Conservation (phyloP, 352 stramenopile genomes). For the Pseudoperonospora humuli region DNA sequence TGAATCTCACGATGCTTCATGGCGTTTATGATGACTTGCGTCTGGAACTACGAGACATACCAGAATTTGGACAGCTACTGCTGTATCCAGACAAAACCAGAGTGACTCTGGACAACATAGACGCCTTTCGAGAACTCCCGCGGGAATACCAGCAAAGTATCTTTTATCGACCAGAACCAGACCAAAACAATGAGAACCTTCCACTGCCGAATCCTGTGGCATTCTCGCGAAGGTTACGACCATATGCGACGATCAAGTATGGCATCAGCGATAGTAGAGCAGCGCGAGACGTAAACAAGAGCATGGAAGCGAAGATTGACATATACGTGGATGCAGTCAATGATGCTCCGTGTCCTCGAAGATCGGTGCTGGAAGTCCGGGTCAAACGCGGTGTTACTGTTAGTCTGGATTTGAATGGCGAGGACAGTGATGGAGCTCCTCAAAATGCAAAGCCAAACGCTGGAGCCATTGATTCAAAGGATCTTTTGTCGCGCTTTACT, state of each 20-base stretch:
- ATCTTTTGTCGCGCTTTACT: conserved; percentile 14
- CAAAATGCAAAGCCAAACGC: neutral
- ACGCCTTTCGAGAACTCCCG: conserved; percentile 34
- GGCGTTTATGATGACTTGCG: conserved; percentile 55
- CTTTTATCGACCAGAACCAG: conserved; percentile 35
- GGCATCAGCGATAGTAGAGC: conserved; percentile 26
- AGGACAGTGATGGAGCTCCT: conserved; percentile 30
- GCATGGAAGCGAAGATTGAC: conserved; percentile 24
- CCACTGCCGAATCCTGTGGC: conserved; percentile 26
- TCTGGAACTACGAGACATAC: conserved; percentile 39
- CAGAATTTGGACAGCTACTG: conserved; percentile 42
- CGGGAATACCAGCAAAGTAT: conserved; percentile 42
- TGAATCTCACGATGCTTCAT: conserved; percentile 49
- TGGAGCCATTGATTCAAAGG: neutral
- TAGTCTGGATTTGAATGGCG: conserved; percentile 28
- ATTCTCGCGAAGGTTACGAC: conserved; percentile 26
- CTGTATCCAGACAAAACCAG: conserved; percentile 40
- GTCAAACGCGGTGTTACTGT: conserved; percentile 17
- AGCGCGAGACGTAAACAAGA: conserved; percentile 26
- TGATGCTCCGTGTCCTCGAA: conserved; percentile 27
- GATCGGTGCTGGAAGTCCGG: conserved; percentile 13
- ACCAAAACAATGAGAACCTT: conserved; percentile 47
- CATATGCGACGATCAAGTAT: conserved; percentile 31
- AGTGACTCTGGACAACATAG: conserved; percentile 30
- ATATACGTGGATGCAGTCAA: conserved; percentile 53